Conservation (phyloP, 306 rosid species). For the Fragaria vesca region DNA sequence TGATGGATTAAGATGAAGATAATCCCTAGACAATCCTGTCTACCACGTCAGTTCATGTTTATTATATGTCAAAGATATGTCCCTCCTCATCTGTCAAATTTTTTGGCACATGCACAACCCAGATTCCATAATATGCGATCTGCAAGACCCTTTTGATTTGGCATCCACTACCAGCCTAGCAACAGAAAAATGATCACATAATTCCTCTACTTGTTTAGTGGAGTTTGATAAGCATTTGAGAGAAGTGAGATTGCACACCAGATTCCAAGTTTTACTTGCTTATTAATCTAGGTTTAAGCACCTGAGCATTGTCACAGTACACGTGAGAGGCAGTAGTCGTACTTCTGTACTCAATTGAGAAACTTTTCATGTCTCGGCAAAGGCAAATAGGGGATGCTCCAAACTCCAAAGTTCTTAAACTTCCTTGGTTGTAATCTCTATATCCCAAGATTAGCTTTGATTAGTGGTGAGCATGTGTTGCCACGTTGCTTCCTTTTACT, state of each 20-base stretch:
- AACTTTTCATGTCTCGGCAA: slow-evolving; percentile 1
- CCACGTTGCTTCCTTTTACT: slow-evolving; percentile 2
- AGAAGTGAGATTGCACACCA: not conserved
- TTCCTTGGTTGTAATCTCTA: not conserved
- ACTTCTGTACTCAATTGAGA: not conserved
- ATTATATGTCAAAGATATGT: not conserved
- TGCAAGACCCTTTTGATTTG: slow-evolving; percentile 6
- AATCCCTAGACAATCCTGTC: not conserved
- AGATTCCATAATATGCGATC: slow-evolving; percentile 9
- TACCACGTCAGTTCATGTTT: slow-evolving; percentile 7
- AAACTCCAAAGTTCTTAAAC: not conserved
- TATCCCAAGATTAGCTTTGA: slow-evolving; percentile 5
- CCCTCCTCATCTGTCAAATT: not conserved
- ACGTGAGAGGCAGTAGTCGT: not conserved
- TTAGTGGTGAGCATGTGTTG: slow-evolving; percentile 11
- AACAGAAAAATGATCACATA: not conserved
- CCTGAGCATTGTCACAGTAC: not conserved
- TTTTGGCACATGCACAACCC: slow-evolving; percentile 3
- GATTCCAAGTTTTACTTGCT: slow-evolving; percentile 3
- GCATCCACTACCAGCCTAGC: slow-evolving; percentile 3
- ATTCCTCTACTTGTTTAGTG: not conserved
- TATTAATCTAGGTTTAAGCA: not conserved
- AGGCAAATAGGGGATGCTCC: slow-evolving; percentile 5
- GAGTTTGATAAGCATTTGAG: not conserved
- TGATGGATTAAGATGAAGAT: slow-evolving; percentile 2